phyloP scores from a whole-genome alignment of 2,329 filamentous ascomycete genomes.

The Diaporthe citrichinensis region DNA sequence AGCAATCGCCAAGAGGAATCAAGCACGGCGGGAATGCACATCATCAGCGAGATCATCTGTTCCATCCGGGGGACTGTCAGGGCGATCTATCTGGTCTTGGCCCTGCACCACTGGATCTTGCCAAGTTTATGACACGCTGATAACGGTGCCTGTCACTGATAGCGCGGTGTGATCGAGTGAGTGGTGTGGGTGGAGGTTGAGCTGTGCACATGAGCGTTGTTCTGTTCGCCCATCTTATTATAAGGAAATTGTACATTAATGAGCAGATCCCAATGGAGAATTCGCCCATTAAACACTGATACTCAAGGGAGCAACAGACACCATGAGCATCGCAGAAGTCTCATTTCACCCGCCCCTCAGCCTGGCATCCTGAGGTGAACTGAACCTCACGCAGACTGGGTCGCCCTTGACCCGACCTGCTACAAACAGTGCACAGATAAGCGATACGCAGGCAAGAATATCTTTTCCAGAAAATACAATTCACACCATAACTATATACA shows the following conservation, averaged over 20 bases:
- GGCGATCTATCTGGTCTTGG: slow-evolving; percentile 13
- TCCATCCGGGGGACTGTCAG: neutral
- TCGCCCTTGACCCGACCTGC: neutral
- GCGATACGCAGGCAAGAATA: neutral
- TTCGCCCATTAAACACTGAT: neutral
- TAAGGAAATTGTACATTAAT: too few species aligned
- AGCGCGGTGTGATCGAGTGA: neutral
- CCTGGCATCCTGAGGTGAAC: neutral
- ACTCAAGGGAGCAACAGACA: neutral
- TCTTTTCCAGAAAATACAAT: neutral
- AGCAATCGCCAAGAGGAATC: slow-evolving; percentile 13
- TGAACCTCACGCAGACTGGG: neutral
- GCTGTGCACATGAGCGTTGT: too few species aligned
- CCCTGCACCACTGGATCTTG: neutral
- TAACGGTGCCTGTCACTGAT: neutral
- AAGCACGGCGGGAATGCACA: neutral
- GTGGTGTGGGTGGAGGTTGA: neutral
- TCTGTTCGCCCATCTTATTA: too few species aligned
- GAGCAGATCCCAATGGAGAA: too few species aligned
- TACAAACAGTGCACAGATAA: neutral
- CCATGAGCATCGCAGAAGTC: neutral
- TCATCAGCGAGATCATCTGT: neutral
- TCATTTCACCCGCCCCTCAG: neutral
- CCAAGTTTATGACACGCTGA: slow-evolving; percentile 18
- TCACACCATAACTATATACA: slow-evolving; percentile 17